Conservation (phyloP, 2,329 filamentous ascomycete genomes). For the Pyrenophora graminea region DNA sequence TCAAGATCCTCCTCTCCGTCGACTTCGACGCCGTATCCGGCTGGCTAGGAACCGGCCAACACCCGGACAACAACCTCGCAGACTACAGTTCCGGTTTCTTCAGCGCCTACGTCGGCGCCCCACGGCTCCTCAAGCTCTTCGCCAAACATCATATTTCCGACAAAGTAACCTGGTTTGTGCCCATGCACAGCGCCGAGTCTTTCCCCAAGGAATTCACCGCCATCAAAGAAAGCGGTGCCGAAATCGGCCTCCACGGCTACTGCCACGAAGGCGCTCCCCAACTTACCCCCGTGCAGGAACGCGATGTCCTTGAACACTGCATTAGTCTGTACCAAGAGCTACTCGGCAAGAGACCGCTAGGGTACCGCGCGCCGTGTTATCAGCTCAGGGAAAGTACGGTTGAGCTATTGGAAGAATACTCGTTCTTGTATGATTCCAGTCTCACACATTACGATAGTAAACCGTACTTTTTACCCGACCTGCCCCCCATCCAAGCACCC, state of each 20-base stretch:
- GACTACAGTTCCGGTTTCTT: slow-evolving; percentile 63
- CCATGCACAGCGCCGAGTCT: slow-evolving; percentile 62
- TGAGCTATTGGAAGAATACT: slow-evolving; percentile 53
- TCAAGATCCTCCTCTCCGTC: slow-evolving; percentile 50
- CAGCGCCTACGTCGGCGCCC: slow-evolving; percentile 61
- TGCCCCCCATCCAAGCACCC: slow-evolving; percentile 48
- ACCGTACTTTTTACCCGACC: slow-evolving; percentile 54
- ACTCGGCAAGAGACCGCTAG: slow-evolving; percentile 52
- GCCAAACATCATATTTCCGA: slow-evolving; percentile 56
- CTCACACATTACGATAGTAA: slow-evolving; percentile 57
- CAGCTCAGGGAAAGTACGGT: slow-evolving; percentile 56
- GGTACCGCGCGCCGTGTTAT: slow-evolving; percentile 59
- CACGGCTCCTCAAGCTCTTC: slow-evolving; percentile 59
- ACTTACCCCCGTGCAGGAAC: slow-evolving; percentile 55
- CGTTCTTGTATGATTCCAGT: slow-evolving; percentile 58
- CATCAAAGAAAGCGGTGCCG: slow-evolving; percentile 58
- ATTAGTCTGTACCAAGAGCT: slow-evolving; percentile 51
- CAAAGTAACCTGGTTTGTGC: slow-evolving; percentile 64
- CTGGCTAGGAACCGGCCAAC: slow-evolving; percentile 62
- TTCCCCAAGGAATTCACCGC: slow-evolving; percentile 57
- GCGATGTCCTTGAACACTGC: slow-evolving; percentile 56
- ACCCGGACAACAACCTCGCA: slow-evolving; percentile 58
- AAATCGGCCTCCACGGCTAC: slow-evolving; percentile 58
- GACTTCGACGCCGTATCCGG: slow-evolving; percentile 65
- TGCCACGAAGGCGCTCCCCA: slow-evolving; percentile 54